phyloP scores from a whole-genome alignment of 768 basidiomycete genomes.

The Artomyces pyxidatus region DNA sequence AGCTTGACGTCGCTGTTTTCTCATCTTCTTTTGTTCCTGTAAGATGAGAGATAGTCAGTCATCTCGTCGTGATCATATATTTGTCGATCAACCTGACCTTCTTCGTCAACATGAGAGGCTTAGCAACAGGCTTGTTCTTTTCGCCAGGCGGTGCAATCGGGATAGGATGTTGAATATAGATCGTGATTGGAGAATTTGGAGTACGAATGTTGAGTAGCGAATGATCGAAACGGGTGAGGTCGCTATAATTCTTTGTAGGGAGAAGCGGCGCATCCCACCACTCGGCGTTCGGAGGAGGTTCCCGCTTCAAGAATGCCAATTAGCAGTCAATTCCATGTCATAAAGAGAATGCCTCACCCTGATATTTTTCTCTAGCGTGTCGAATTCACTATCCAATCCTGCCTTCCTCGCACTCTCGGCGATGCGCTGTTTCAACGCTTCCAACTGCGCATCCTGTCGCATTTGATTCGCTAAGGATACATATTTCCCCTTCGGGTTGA shows the following conservation, averaged over 20 bases:
- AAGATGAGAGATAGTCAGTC: background rate
- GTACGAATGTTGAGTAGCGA: conserved; percentile 56
- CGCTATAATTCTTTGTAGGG: conserved; percentile 73
- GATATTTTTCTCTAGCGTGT: conserved; percentile 84
- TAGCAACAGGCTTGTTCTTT: conserved; percentile 68
- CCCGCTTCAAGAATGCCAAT: conserved; percentile 49
- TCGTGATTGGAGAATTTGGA: conserved; percentile 67
- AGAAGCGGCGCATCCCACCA: conserved; percentile 96
- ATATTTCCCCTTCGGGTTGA: conserved; percentile 92
- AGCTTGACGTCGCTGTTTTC: conserved; percentile 79
- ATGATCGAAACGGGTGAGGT: conserved; percentile 47
- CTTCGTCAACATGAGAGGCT: conserved; percentile 87
- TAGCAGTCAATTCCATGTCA: background rate
- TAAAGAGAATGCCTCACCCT: conserved; percentile 42
- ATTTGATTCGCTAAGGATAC: conserved; percentile 63
- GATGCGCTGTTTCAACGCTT: conserved; percentile 87
- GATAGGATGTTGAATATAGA: conserved; percentile 95
- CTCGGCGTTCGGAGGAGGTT: conserved; percentile 82
- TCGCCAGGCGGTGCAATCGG: conserved; percentile 89
- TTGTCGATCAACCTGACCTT: conserved; percentile 41
- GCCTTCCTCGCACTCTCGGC: conserved; percentile 90
- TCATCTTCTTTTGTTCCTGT: conserved; percentile 93
- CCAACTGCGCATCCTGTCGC: conserved; percentile 71
- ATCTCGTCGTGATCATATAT: background rate
- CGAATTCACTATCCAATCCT: conserved; percentile 87